Evolutionary conservation across 768 basidiomycete species (phyloP), one percentile per base, ranked within the genome.

Genomic region (Mycena maculata): DNA sequence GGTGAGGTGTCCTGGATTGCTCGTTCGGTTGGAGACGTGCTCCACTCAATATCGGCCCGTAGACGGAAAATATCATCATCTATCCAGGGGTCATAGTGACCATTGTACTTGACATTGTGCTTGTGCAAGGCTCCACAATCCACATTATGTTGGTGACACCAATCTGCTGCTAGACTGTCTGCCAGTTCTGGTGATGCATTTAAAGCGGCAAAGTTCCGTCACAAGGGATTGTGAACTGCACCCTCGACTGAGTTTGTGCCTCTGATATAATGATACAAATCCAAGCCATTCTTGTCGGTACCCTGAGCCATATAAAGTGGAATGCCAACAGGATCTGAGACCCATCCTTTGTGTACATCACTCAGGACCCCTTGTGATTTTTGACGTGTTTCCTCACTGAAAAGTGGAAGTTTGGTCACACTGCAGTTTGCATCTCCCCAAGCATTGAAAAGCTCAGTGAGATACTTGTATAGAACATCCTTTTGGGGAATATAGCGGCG

Each of bases 301-400:
- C 47, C 25, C 20, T 27, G 11, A 13, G 15, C 7, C 2, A 13
- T 15, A 36, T 59, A 59, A 4, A 59, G 28, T 15, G 57, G 16
- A 15, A 59, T 25, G 0, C 57, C 57, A 1, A n/a, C n/a, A n/a
- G n/a, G n/a, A n/a, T n/a, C n/a, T n/a, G n/a, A n/a, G n/a, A n/a
- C n/a, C n/a, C n/a, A 59, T n/a, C 57, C 57, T 28, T 59, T 47
- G 0, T 12, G 28, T 12, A 59, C 57, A 23, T 59, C 57, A 1
- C 31, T 18, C 6, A 59, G 28, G 1, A 59, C 18, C 1, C 18
- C 42, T 0, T 33, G 12, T 6, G 57, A 42, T 33, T 23, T 25
- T 33, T 59, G 15, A 4, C 27, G 28, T 1, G 20, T 20, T 12
- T 59, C 44, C 10, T 31, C 20, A 25, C n/a, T 20, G 12, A 59